phyloP scores from a whole-genome alignment of 805 yeast genomes.

The Saccharomyces mikatae region DNA sequence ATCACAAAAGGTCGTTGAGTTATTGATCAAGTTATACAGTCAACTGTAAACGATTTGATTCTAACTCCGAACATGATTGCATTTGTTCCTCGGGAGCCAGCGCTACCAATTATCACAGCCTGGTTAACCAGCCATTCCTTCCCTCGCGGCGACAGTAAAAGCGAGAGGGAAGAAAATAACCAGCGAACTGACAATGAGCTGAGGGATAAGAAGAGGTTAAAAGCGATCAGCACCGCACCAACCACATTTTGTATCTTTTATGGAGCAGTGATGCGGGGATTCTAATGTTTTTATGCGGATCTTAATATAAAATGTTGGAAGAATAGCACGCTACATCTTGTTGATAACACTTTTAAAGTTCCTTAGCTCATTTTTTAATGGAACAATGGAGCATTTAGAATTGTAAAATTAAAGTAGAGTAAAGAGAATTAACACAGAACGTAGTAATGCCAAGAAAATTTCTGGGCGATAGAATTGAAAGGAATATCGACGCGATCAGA shows the following conservation, averaged over 20 bases:
- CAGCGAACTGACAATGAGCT: background rate
- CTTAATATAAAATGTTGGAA: background rate
- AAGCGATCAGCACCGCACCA: background rate
- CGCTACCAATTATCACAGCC: background rate
- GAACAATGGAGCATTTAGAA: background rate
- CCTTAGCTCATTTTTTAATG: background rate
- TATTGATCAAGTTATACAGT: background rate
- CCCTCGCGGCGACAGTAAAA: background rate
- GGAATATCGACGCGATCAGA: slow-evolving; percentile 22
- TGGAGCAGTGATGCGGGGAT: background rate
- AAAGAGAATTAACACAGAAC: background rate
- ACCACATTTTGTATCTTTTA: background rate
- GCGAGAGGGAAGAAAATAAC: background rate
- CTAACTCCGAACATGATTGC: background rate
- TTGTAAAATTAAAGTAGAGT: background rate
- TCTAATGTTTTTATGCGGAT: background rate
- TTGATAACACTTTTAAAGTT: background rate
- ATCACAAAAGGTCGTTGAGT: background rate
- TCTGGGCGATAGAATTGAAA: slow-evolving; percentile 24
- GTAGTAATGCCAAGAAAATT: slow-evolving; percentile 25
- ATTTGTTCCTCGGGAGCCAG: background rate
- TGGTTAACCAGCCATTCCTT: background rate
- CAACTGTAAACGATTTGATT: background rate
- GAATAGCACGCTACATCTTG: background rate
- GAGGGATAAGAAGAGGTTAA: background rate